Evolutionary conservation across 2,329 filamentous ascomycete species (phyloP).

Genomic region (Hypoxylon rubiginosum): DNA sequence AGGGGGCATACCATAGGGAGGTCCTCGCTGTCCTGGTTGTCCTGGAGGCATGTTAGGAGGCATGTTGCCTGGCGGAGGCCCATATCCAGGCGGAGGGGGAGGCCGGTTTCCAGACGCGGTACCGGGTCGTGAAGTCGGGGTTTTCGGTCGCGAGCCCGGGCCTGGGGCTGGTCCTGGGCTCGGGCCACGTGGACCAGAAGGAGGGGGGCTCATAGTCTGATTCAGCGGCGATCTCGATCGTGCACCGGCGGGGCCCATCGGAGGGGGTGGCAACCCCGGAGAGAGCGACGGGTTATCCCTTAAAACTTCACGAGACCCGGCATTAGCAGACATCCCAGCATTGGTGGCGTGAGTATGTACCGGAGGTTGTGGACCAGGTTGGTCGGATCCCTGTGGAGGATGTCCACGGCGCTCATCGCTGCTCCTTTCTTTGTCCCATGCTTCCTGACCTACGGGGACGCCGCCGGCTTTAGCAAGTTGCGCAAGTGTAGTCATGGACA

Average conservation of each 20-base stretch:
- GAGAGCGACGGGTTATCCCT: constrained; percentile 56
- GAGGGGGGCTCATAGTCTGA: constrained; percentile 49
- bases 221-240: constrained; percentile 62
- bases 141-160: constrained; percentile 50
- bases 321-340: constrained; percentile 67
- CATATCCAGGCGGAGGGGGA: constrained; percentile 45
- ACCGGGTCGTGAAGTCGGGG: constrained; percentile 49
- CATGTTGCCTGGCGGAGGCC: constrained; percentile 37
- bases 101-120: constrained; percentile 47
- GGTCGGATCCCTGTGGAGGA: constrained; percentile 52
- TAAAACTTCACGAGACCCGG: constrained; percentile 67
- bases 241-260: constrained; percentile 57
- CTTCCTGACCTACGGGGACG: constrained; percentile 56
- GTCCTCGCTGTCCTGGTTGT: constrained; percentile 52
- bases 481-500: constrained; percentile 84
- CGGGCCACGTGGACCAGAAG: constrained; percentile 51
- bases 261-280: constrained; percentile 58
- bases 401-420: constrained; percentile 53
- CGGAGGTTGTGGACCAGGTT: constrained; percentile 60
- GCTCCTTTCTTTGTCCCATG: constrained; percentile 49
- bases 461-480: constrained; percentile 81
- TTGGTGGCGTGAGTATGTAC: constrained; percentile 65
- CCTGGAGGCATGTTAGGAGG: constrained; percentile 41
- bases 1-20: constrained; percentile 45
- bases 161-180: constrained; percentile 53